Evolutionary conservation across 441 rosid species (phyloP).

Genomic region (Adansonia rubrostipa): DNA sequence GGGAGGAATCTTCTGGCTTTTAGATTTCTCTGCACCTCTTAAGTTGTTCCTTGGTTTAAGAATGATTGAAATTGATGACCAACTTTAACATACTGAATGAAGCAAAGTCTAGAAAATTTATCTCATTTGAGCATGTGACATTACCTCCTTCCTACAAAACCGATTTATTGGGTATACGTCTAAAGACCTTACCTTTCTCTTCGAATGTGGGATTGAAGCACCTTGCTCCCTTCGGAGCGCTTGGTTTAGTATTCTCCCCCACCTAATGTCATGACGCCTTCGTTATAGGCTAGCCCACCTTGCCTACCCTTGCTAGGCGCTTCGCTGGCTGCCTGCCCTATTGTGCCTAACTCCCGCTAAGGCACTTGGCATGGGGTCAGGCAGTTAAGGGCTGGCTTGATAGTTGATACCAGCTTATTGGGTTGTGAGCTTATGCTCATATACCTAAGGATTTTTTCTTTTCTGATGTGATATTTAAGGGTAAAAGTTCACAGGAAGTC

Average conservation of each 20-base stretch:
- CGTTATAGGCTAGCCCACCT: neutral
- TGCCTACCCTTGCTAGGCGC: neutral
- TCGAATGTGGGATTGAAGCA: neutral
- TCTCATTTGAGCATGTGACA: neutral
- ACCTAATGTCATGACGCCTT: neutral
- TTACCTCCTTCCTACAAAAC: neutral
- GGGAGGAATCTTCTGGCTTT: neutral
- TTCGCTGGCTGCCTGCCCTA: neutral
- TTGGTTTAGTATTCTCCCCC: neutral
- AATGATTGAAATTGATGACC: constrained; percentile 13
- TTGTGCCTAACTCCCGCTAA: neutral
- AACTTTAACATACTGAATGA: neutral
- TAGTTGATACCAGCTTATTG: neutral
- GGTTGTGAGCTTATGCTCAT: too few species aligned
- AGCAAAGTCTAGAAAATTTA: neutral
- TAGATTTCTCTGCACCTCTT: neutral
- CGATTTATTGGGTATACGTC: neutral
- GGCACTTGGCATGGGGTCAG: neutral
- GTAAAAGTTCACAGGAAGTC: too few species aligned
- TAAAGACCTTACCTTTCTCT: neutral
- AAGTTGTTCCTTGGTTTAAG: neutral
- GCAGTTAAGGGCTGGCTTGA: neutral
- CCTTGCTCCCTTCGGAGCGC: neutral
- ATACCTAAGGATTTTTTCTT: neutral
- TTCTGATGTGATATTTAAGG: neutral